Base-by-base conservation (phyloP, 495 filamentous ascomycete species). In the Penicillium atrosanguineum region DNA sequence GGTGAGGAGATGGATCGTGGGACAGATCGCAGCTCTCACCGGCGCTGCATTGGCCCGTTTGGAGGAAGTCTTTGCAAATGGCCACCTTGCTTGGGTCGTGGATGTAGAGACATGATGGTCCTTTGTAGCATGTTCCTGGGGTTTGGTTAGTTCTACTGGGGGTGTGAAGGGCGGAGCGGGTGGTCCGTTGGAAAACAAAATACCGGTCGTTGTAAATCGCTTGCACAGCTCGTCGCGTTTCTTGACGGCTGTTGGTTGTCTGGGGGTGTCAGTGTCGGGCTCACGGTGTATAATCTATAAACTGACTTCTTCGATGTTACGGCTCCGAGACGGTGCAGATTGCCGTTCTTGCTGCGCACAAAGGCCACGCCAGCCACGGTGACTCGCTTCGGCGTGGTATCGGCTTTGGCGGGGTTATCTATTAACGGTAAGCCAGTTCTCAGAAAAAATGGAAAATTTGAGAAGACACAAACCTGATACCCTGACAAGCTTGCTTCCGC, bases 131-230 rank as follows among this genome's bases (percentile, higher is more conserved):
- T 52, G 83, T 84, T 69, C 91, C 91, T 95, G 79, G 51, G 65
- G 36, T 25, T 44, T 16, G 23, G 58, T 67, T 50, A 69, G 63
- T 63, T 29, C 69, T 50, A 48, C 18, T 0, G 40, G 20, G 28
- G 25, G 48, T 21, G n/a, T 26, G 18, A 11, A 16, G 42, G 21
- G 42, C 50, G 41, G 56, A 54, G 52, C 41, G 37, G 45, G 48
- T 38, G 60, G 47, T 53, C 59, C 59, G 46, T 59, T 42, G 59
- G 63, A 62, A 64, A 56, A 60, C 48, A 57, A 61, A 52, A 67
- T 97, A 97, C 93, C 93, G 74, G 90, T 94, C 75, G 83, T 87
- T 71, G 90, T 87, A 67, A 96, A 97, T 68, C 83, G 81, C 71
- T 88, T 91, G 84, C 93, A 97, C 45, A 83, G 88, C 61, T 90